phyloP scores from a whole-genome alignment of 345 rosid species.

The Jatropha curcas region DNA sequence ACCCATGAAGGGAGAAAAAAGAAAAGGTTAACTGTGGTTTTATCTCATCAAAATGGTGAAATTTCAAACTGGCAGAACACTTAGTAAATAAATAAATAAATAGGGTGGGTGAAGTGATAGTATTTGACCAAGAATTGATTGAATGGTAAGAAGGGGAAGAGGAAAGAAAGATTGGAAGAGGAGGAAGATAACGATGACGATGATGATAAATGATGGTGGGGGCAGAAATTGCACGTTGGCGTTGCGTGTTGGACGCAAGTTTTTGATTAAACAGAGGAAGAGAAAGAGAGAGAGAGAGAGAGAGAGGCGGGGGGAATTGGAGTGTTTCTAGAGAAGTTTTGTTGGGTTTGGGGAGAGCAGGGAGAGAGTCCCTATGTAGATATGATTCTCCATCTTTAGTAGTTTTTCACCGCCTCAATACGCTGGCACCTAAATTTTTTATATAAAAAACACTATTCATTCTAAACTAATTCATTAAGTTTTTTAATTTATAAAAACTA shows the following conservation, averaged over 20 bases:
- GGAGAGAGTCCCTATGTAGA: constrained; percentile 26
- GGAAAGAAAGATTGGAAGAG: constrained; percentile 18
- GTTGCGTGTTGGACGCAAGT: constrained; percentile 45
- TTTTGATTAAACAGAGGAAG: constrained; percentile 15
- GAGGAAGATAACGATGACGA: neutral
- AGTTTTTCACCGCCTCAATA: too few relatives aligned
- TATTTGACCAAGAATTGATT: constrained; percentile 29
- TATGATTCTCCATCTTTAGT: constrained; percentile 34
- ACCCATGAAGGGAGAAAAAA: too few relatives aligned
- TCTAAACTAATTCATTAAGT: too few relatives aligned
- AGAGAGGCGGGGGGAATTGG: neutral
- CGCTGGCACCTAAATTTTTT: too few relatives aligned
- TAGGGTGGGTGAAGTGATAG: neutral
- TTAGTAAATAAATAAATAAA: too few relatives aligned
- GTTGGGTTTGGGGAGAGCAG: constrained; percentile 22
- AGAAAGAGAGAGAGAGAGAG: neutral
- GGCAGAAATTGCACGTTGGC: constrained; percentile 33
- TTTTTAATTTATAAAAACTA: too few relatives aligned
- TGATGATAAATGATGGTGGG: too few relatives aligned
- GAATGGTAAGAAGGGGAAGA: constrained; percentile 2
- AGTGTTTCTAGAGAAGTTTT: neutral
- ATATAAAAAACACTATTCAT: too few relatives aligned
- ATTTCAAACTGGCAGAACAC: too few relatives aligned
- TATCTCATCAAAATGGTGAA: too few relatives aligned
- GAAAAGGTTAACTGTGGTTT: too few relatives aligned